These are phyloP conservation scores for Trametes villosa DNA, from an alignment of 768 basidiomycete genomes.

Conservation along the genomic window DNA sequence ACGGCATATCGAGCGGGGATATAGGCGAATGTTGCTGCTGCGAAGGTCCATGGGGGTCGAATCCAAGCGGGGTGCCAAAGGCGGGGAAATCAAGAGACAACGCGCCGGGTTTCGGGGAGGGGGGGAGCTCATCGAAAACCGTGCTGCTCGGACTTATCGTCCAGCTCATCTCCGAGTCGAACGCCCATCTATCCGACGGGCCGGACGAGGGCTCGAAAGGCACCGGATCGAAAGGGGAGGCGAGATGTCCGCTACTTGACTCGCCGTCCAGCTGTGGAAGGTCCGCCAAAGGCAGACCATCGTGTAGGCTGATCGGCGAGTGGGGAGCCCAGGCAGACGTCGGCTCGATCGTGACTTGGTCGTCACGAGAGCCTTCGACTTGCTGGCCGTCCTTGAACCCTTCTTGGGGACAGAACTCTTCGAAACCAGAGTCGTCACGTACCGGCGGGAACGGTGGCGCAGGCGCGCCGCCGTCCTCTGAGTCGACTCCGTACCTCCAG, in stretches of 20 bases:
- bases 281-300: constrained; percentile 10
- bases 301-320: constrained; percentile 24
- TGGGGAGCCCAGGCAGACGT: constrained; percentile 22
- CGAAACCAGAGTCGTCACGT: constrained; percentile 29
- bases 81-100: constrained; percentile 14
- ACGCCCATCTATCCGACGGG: constrained; percentile 3
- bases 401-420: constrained; percentile 21
- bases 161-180: constrained; percentile 21
- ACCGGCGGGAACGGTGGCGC: constrained; percentile 21
- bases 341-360: constrained; percentile 21
- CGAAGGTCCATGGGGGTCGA: background rate
- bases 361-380: constrained; percentile 5
- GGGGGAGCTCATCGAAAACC: constrained; percentile 9
- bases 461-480: constrained; percentile 5
- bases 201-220: background rate
- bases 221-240: constrained; percentile 2
- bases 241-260: constrained; percentile 2
- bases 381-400: constrained; percentile 5
- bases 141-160: constrained; percentile 19
- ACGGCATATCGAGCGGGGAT: constrained; percentile 18
- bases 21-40: constrained; percentile 7
- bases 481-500: constrained; percentile 18
- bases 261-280: constrained; percentile 6
- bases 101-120: constrained; percentile 16
- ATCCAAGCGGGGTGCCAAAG: constrained; percentile 17